A percentile compares a stretch with the other conserved stretches of the same genome.
Conservation (phyloP, 768 basidiomycete species). For the Tylopilus plumbeoviolaceoides region DNA sequence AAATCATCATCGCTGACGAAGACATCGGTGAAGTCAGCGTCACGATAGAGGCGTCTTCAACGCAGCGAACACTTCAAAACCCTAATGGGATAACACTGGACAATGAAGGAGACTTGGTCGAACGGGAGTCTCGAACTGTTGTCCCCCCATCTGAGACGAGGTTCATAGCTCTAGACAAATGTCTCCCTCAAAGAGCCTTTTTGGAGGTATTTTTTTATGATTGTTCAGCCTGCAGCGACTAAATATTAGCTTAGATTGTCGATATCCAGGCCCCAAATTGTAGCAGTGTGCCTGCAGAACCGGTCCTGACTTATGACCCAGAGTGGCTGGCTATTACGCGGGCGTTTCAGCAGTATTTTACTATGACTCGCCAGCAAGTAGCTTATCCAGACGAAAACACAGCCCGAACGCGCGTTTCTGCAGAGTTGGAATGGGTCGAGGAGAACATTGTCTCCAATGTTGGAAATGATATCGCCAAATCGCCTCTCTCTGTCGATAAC, state of each 20-base stretch:
- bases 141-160: constrained; percentile 44
- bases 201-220: constrained; percentile 56
- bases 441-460: constrained; percentile 42
- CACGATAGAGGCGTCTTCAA: constrained; percentile 1
- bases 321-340: constrained; percentile 94
- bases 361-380: constrained; percentile 44
- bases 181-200: constrained; percentile 69
- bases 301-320: constrained; percentile 67
- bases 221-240: background rate
- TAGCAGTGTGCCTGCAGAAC: constrained; percentile 15
- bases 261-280: constrained; percentile 45
- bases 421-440: constrained; percentile 66
- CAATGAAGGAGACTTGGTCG: constrained; percentile 44
- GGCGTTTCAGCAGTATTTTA: constrained; percentile 79
- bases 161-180: constrained; percentile 92
- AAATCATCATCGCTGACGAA: constrained; percentile 36
- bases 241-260: constrained; percentile 50
- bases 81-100: constrained; percentile 51
- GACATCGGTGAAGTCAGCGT: constrained; percentile 21
- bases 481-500: constrained; percentile 37
- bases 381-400: constrained; percentile 57
- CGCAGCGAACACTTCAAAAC: constrained; percentile 30
- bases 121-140: constrained; percentile 30
- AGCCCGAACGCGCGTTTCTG: constrained; percentile 47
- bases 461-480: background rate